Evolutionary conservation across 306 rosid species (phyloP).

Genomic region (Ceratonia siliqua): DNA sequence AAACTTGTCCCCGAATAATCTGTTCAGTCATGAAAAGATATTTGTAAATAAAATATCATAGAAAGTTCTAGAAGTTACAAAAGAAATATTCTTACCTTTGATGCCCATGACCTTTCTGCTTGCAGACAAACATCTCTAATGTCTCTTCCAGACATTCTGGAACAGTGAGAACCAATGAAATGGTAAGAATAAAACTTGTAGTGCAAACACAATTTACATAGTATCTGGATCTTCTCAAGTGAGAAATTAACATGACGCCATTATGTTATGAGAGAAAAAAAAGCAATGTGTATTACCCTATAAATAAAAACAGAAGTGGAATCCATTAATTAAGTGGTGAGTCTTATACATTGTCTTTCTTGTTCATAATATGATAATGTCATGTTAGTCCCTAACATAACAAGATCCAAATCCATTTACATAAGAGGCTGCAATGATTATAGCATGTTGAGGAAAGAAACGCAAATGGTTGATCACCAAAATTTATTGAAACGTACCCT

Average conservation of each 20-base stretch:
- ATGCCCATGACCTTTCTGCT: constrained; percentile 96
- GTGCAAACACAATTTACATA: neutral
- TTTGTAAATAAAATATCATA: neutral
- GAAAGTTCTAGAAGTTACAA: neutral
- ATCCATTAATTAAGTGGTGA: too few species aligned
- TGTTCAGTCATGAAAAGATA: neutral
- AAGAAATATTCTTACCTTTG: constrained; percentile 57
- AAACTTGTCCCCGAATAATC: constrained; percentile 1
- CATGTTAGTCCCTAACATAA: too few species aligned
- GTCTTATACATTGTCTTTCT: too few species aligned
- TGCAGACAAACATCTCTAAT: constrained; percentile 84
- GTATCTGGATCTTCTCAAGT: too few species aligned
- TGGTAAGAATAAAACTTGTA: neutral
- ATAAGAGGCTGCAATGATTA: neutral
- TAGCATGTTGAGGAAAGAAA: neutral
- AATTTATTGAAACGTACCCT: constrained; percentile 45
- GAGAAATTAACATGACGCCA: too few species aligned
- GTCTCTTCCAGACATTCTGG: constrained; percentile 96
- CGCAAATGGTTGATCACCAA: neutral
- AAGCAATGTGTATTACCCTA: too few species aligned
- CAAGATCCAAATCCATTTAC: too few species aligned
- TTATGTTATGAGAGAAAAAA: too few species aligned
- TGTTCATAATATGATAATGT: too few species aligned
- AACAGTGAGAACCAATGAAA: constrained; percentile 24
- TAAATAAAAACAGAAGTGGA: too few species aligned